Evolutionary conservation across 345 rosid genomes (phyloP), one percentile per base, ranked within the genome.

Genomic region (Camelina neglecta): DNA sequence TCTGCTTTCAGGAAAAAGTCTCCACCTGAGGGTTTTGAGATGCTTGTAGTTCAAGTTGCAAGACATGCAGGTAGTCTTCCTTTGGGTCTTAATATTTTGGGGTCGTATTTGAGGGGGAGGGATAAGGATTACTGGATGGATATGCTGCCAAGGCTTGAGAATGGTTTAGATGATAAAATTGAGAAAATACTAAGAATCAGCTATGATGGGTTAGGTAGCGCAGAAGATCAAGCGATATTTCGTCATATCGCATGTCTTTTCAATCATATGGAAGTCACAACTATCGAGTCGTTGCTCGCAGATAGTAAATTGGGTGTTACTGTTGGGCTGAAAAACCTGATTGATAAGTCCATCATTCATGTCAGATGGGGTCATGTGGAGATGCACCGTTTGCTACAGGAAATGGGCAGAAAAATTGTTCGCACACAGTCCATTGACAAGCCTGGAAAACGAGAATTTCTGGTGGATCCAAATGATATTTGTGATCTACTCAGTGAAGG

Each of bases 241-340:
- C 71, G 71, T 13, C 83, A 81, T 20, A 75, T 84, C 44, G 80
- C 82, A 18, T 78, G 80, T 29, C 58, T 81, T 55, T 75, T 78
- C 12, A 74, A 53, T 6, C 65, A 71, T 1, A 12, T 7, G 7
- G 5, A n/a, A 0, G 21, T 4, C 16, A 47, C 72, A 2, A 0
- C 0, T 8, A 49, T 78, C 6, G 7, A 5, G 12, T 3, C 7
- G 11, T 36, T 78, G 8, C 62, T 78, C 0, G 75, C 36, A 5
- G 58, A 42, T 11, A 59, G 67, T 53, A 29, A 50, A 1, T 18
- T 13, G 23, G 7, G 56, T 65, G 42, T 48, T 11, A n/a, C 2
- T 7, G 3, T 48, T 2, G 57, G 5, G 0, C n/a, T 65, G 41
- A 0, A 65, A 6, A 33, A 16, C 29, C 81, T 83, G 0, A 0